phyloP scores from a whole-genome alignment of 768 basidiomycete species.

The Boletellus emodensis region DNA sequence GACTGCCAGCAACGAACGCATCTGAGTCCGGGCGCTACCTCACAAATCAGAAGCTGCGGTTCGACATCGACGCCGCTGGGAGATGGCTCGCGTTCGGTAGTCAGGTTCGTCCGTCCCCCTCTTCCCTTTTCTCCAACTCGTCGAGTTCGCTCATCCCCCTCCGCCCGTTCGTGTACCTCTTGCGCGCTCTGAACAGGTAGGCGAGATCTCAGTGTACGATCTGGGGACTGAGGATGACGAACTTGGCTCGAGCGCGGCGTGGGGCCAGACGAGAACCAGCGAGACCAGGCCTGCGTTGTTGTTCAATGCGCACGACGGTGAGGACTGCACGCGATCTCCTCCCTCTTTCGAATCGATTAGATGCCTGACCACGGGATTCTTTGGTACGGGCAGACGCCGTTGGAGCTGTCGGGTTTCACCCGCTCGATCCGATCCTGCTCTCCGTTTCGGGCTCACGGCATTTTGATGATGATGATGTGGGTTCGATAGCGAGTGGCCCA shows the following conservation, averaged over 20 bases:
- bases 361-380: conserved; percentile 1
- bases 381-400: conserved; percentile 54
- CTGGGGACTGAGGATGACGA: conserved; percentile 25
- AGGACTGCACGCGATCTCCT: no score
- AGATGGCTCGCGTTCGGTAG: conserved; percentile 54
- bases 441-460: conserved; percentile 70
- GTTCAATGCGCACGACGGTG: no score
- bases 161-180: no score
- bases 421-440: conserved; percentile 34
- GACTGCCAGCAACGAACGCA: background rate
- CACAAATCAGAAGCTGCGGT: conserved; percentile 77
- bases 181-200: conserved; percentile 39
- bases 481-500: background rate
- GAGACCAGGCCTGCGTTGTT: no score
- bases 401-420: conserved; percentile 55
- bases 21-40: background rate
- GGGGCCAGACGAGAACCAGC: no score
- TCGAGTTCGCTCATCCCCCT: no score
- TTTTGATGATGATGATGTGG: conserved; percentile 35
- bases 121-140: background rate
- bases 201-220: conserved; percentile 58
- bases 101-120: conserved; percentile 44
- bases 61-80: conserved; percentile 68
- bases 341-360: no score
- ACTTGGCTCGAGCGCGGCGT: no score